Conservation (phyloP, 441 rosid genomes). For the Hura crepitans region DNA sequence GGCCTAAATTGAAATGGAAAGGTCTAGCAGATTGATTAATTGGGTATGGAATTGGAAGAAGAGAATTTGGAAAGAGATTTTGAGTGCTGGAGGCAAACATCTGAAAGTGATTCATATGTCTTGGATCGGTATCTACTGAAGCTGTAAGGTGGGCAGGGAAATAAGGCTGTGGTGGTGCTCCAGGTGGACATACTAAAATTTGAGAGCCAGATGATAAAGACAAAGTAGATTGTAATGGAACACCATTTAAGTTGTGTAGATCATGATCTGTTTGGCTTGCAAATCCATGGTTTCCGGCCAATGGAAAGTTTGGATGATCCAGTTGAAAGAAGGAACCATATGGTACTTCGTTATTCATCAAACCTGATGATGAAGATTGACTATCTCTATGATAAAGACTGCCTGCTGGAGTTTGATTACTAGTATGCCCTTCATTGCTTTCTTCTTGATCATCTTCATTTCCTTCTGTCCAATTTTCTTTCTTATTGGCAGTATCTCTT, state of each 20-base stretch:
- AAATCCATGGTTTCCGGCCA: constrained; percentile 47
- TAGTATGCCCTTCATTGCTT: no score
- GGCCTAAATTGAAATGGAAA: constrained; percentile 34
- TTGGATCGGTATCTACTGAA: constrained; percentile 42
- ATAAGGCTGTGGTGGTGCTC: constrained; percentile 41
- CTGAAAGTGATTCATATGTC: constrained; percentile 57
- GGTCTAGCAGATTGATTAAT: constrained; percentile 42
- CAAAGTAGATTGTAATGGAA: constrained; percentile 47
- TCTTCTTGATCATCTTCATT: constrained; percentile 28
- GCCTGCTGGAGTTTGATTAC: constrained; percentile 27
- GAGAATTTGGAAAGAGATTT: constrained; percentile 33
- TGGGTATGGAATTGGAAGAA: constrained; percentile 30
- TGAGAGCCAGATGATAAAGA: constrained; percentile 46
- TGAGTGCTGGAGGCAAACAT: constrained; percentile 48
- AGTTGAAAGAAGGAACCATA: constrained; percentile 46
- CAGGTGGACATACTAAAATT: constrained; percentile 40
- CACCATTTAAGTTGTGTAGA: constrained; percentile 36
- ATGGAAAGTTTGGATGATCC: constrained; percentile 48
- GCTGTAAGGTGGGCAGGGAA: constrained; percentile 44
- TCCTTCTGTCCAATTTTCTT: constrained; percentile 26
- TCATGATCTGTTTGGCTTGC: constrained; percentile 35
- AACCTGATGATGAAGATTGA: constrained; percentile 35
- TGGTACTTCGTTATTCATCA: constrained; percentile 28
- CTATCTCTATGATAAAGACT: constrained; percentile 27
- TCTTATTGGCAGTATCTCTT: constrained; percentile 23